These are phyloP conservation scores for Alternaria hordeiaustralica DNA, from an alignment of 2,329 filamentous ascomycete species.

Conservation along the genomic window DNA sequence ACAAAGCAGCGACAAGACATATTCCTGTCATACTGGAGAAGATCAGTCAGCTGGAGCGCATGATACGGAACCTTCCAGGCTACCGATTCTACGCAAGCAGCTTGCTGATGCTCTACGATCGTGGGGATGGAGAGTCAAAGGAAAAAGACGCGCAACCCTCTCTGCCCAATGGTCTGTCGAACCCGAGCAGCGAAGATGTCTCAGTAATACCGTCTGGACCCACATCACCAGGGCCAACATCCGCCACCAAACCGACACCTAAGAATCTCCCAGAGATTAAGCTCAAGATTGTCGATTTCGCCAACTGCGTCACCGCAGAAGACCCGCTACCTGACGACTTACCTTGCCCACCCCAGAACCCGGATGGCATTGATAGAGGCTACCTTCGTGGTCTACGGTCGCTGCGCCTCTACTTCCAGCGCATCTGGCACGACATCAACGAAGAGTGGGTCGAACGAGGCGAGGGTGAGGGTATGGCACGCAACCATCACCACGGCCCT, in stretches of 20 bases:
- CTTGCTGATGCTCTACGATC: constrained; percentile 94
- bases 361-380: constrained; percentile 81
- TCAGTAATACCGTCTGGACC: constrained; percentile 34
- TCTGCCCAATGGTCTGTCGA: constrained; percentile 19
- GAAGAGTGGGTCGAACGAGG: constrained; percentile 54
- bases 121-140: constrained; percentile 66
- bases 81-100: constrained; percentile 97
- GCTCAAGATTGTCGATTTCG: constrained; percentile 98
- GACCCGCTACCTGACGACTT: constrained; percentile 66
- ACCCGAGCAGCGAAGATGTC: constrained; percentile 28
- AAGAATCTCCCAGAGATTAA: constrained; percentile 66
- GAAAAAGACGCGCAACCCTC: constrained; percentile 26
- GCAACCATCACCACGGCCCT: constrained; percentile 39
- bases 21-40: constrained; percentile 89
- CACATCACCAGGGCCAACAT: constrained; percentile 23
- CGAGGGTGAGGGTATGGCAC: constrained; percentile 50
- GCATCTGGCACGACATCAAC: constrained; percentile 80
- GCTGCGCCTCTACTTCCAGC: constrained; percentile 81
- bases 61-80: constrained; percentile 77
- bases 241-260: constrained; percentile 15
- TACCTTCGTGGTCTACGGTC: constrained; percentile 86
- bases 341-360: constrained; percentile 80
- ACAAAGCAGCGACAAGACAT: constrained; percentile 79
- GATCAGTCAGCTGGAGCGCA: constrained; percentile 79
- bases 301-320: constrained; percentile 92